Conservation (phyloP, 108 stramenopile species). For the Skeletonema tropicum region DNA sequence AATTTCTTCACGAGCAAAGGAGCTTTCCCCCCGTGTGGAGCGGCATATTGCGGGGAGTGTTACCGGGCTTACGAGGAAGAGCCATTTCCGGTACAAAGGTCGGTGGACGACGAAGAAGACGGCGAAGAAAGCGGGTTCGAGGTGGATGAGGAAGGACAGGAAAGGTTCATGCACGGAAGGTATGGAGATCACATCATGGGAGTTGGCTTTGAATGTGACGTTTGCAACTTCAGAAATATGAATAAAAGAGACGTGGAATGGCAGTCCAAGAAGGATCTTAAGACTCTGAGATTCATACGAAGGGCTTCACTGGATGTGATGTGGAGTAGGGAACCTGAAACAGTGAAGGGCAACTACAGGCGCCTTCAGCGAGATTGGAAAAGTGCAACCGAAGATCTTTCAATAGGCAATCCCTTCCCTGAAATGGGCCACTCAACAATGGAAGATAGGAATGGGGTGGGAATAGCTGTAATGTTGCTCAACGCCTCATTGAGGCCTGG, state of each 20-base stretch:
- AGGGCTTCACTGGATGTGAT: slow-evolving; percentile 53
- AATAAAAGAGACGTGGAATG: slow-evolving; percentile 11
- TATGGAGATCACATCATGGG: slow-evolving; percentile 48
- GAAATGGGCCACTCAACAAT: neutral
- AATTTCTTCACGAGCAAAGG: no score
- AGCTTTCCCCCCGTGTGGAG: no score
- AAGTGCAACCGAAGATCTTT: neutral
- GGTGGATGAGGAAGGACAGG: neutral
- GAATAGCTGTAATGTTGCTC: neutral
- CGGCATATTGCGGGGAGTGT: no score
- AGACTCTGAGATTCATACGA: slow-evolving; percentile 18
- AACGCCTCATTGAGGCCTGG: neutral
- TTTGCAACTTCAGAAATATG: slow-evolving; percentile 57
- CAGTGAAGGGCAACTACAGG: slow-evolving; percentile 26
- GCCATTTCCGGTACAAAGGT: no score
- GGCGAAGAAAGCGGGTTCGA: no score
- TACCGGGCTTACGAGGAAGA: no score
- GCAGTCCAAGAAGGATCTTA: neutral
- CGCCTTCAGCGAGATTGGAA: neutral
- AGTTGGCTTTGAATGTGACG: slow-evolving; percentile 54
- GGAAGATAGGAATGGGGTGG: slow-evolving; percentile 4
- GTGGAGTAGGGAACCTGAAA: slow-evolving; percentile 46
- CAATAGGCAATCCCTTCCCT: neutral
- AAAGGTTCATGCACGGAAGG: slow-evolving; percentile 1
- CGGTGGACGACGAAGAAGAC: no score